Conservation (phyloP, 176 grass and related monocot species). For the Oryza australiensis region DNA sequence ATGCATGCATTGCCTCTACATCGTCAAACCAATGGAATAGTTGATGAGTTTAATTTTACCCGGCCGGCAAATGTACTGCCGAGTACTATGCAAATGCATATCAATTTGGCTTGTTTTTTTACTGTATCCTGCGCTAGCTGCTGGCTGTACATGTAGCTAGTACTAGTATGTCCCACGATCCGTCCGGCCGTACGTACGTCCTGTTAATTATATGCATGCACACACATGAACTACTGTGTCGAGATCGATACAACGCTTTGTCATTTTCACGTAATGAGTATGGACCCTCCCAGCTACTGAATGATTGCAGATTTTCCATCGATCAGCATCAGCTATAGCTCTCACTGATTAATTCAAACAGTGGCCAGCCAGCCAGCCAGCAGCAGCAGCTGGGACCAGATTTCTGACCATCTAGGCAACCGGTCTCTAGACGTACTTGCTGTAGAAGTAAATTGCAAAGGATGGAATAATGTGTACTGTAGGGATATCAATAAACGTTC, state of each 20-base stretch:
- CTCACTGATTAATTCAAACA: neutral
- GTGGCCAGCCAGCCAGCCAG: neutral
- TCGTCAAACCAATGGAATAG: neutral
- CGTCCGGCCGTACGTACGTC: neutral
- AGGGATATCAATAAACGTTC: neutral
- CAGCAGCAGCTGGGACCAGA: neutral
- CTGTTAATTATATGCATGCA: neutral
- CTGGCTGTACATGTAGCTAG: no score
- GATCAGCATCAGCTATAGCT: neutral
- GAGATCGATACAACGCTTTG: neutral
- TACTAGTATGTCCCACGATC: no score
- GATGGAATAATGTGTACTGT: neutral
- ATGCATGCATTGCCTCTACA: neutral
- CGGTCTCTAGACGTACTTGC: neutral
- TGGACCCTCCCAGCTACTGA: neutral
- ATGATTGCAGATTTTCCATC: neutral
- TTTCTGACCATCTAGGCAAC: neutral
- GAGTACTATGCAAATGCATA: conserved; percentile 22
- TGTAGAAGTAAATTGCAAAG: neutral
- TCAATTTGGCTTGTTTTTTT: neutral
- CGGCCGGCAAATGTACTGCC: conserved; percentile 14
- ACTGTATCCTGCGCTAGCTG: neutral
- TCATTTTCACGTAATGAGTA: neutral
- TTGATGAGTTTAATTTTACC: neutral
- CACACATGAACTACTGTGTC: neutral